These are phyloP conservation scores for Strobilomyces confusus DNA, from an alignment of 768 basidiomycete genomes.

Conservation along the genomic window DNA sequence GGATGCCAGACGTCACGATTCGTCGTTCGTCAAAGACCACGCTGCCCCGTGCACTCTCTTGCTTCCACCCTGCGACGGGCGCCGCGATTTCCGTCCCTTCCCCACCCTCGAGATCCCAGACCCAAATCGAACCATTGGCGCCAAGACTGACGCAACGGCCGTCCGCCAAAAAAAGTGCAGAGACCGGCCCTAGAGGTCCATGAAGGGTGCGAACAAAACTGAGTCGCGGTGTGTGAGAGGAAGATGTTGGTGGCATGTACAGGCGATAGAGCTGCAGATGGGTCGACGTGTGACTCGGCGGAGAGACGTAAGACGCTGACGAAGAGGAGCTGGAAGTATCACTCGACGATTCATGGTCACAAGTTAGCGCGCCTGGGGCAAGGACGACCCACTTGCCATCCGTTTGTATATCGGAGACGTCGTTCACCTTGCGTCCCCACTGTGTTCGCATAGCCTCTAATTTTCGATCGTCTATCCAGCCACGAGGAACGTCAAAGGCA, in stretches of 20 bases:
- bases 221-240: slow-evolving; percentile 57
- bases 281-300: slow-evolving; percentile 43
- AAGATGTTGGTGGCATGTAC: slow-evolving; percentile 49
- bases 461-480: slow-evolving; percentile 67
- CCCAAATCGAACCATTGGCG: slow-evolving; percentile 71
- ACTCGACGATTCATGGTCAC: slow-evolving; percentile 13
- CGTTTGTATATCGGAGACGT: slow-evolving; percentile 71
- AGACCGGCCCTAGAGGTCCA: slow-evolving; percentile 65
- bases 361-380: slow-evolving; percentile 47
- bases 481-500: slow-evolving; percentile 66
- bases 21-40: slow-evolving; percentile 73
- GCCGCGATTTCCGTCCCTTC: slow-evolving; percentile 34
- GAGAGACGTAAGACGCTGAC: slow-evolving; percentile 27
- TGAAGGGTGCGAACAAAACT: slow-evolving; percentile 68
- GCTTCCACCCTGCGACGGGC: slow-evolving; percentile 33
- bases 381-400: slow-evolving; percentile 86
- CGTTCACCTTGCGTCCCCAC: slow-evolving; percentile 69
- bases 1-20: slow-evolving; percentile 48
- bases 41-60: slow-evolving; percentile 33
- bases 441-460: slow-evolving; percentile 65
- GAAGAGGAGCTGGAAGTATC: slow-evolving; percentile 24
- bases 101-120: slow-evolving; percentile 77
- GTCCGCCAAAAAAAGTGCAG: slow-evolving; percentile 69
- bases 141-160: slow-evolving; percentile 79
- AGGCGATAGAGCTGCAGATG: slow-evolving; percentile 75